Conservation (phyloP, 2,329 filamentous ascomycete species). For the Hymenoscyphus albidus region DNA sequence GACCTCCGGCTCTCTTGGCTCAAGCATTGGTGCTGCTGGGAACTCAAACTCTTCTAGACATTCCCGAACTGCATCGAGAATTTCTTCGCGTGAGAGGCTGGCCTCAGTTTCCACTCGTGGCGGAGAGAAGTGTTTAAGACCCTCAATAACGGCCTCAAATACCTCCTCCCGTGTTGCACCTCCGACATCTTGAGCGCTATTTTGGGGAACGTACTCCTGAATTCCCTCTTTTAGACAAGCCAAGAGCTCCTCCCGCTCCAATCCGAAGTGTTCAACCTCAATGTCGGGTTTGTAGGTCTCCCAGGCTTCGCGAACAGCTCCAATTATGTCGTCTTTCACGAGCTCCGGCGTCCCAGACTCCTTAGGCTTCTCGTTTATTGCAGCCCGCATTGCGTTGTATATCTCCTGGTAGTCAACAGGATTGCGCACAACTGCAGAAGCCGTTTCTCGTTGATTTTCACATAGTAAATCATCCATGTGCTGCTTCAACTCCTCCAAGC, state of each 20-base stretch:
- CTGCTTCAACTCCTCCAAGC: conserved; percentile 75
- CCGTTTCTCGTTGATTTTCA: conserved; percentile 68
- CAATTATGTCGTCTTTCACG: conserved; percentile 77
- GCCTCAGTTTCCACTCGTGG: conserved; percentile 68
- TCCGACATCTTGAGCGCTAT: conserved; percentile 40
- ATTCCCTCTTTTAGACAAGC: conserved; percentile 83
- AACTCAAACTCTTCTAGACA: conserved; percentile 84
- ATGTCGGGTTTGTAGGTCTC: conserved; percentile 94
- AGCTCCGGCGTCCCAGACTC: conserved; percentile 50
- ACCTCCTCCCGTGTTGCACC: conserved; percentile 79
- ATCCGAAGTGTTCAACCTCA: conserved; percentile 80
- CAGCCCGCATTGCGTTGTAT: conserved; percentile 77
- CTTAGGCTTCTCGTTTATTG: conserved; percentile 54
- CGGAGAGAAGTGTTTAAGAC: conserved; percentile 74
- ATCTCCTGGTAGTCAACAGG: conserved; percentile 78
- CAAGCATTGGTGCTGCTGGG: conserved; percentile 57
- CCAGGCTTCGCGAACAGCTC: conserved; percentile 85
- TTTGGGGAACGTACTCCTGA: conserved; percentile 60
- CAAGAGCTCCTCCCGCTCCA: conserved; percentile 87
- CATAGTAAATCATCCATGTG: conserved; percentile 78
- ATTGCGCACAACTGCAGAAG: conserved; percentile 57
- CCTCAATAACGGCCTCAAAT: conserved; percentile 79
- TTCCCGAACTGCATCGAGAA: conserved; percentile 78
- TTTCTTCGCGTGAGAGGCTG: conserved; percentile 72
- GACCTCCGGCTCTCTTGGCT: conserved; percentile 50